Conservation (phyloP, 140 eudicot genomes). For the Flaveria floridana region DNA sequence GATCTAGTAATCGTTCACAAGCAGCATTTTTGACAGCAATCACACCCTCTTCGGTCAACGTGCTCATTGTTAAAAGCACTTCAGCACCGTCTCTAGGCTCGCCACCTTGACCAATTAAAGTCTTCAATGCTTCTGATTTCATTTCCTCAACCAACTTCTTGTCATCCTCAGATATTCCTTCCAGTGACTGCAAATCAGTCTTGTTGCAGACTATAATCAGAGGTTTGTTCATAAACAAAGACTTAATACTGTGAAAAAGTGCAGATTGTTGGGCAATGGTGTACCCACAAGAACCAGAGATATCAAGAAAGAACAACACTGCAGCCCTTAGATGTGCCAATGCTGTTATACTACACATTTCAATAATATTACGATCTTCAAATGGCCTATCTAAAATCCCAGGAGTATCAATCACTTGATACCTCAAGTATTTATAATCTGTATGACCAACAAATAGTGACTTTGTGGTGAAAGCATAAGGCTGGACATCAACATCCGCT, state of each 20-base stretch:
- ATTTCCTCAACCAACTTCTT: constrained; percentile 83
- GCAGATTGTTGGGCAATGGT: constrained; percentile 91
- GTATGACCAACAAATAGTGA: constrained; percentile 94
- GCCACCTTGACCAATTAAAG: constrained; percentile 85
- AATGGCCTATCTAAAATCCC: constrained; percentile 92
- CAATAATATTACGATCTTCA: constrained; percentile 91
- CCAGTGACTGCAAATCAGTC: constrained; percentile 84
- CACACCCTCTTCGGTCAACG: constrained; percentile 85
- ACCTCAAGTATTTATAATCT: constrained; percentile 76
- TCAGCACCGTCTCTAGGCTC: constrained; percentile 64
- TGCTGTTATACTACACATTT: constrained; percentile 95
- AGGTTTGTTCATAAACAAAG: constrained; percentile 88
- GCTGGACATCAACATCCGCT: constrained; percentile 97
- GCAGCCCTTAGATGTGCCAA: constrained; percentile 94
- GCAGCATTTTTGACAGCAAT: constrained; percentile 91
- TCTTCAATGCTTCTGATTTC: constrained; percentile 87
- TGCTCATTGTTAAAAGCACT: constrained; percentile 87
- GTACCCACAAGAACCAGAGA: constrained; percentile 94
- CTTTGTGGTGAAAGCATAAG: constrained; percentile 98
- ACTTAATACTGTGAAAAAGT: constrained; percentile 82
- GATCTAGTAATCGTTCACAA: constrained; percentile 78
- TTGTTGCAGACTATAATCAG: constrained; percentile 83
- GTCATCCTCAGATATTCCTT: constrained; percentile 72
- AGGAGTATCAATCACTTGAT: constrained; percentile 94
- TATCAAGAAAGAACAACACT: constrained; percentile 79